Evolutionary conservation across 495 filamentous ascomycete genomes (phyloP).

Genomic region (Penicillium samsonianum): DNA sequence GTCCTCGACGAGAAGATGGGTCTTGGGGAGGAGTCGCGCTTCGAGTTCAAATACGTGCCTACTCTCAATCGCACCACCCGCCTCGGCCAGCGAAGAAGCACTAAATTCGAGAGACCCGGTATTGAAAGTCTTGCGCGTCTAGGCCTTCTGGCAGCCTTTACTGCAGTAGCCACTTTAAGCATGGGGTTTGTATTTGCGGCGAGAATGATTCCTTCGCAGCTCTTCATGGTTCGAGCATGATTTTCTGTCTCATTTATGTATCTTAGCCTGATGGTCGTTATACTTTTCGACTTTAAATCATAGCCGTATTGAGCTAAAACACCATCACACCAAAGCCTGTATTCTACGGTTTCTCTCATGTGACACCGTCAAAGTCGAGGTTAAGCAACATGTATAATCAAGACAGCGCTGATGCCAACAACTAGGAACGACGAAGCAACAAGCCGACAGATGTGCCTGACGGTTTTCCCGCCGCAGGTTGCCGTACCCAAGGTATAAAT

Average conservation of each 20-base stretch:
- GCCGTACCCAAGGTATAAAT: too few relatives aligned
- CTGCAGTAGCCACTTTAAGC: slow-evolving; percentile 18
- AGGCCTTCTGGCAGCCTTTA: slow-evolving; percentile 31
- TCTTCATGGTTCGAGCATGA: slow-evolving; percentile 11
- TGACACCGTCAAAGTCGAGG: too few relatives aligned
- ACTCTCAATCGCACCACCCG: slow-evolving; percentile 39
- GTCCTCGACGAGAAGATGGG: slow-evolving; percentile 58
- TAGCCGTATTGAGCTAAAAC: too few relatives aligned
- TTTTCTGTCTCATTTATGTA: neutral
- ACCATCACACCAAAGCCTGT: too few relatives aligned
- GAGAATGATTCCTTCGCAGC: slow-evolving; percentile 21
- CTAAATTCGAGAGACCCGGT: slow-evolving; percentile 26
- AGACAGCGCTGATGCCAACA: too few relatives aligned
- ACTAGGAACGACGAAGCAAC: too few relatives aligned
- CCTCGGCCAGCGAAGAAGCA: slow-evolving; percentile 31
- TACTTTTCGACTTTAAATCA: too few relatives aligned
- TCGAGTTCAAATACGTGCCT: slow-evolving; percentile 69
- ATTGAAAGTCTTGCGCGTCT: slow-evolving; percentile 34
- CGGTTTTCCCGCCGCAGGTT: too few relatives aligned
- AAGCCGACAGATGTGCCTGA: too few relatives aligned
- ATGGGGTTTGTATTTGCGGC: slow-evolving; percentile 26
- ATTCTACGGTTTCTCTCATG: too few relatives aligned
- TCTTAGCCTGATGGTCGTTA: too few relatives aligned
- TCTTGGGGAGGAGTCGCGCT: slow-evolving; percentile 56
- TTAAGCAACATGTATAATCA: too few relatives aligned